Evolutionary conservation across 2,329 filamentous ascomycete genomes (phyloP), one percentile per base, ranked within the genome.

Genomic region (Epichloe sylvatica): DNA sequence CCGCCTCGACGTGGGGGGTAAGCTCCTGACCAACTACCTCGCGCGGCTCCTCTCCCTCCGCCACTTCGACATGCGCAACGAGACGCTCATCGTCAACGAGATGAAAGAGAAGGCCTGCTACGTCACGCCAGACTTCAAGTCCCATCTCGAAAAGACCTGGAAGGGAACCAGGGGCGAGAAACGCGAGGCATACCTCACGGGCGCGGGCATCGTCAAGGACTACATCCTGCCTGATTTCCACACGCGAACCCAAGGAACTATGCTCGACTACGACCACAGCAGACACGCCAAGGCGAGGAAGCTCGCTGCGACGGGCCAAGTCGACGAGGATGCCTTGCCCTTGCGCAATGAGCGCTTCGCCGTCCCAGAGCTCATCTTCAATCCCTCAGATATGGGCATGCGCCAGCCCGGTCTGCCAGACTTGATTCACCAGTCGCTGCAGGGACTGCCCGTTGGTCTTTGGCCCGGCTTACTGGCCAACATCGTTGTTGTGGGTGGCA

Each of bases 21-120:
- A 95, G 67, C 78, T 94, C 47, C 70, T 98, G 53, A 96, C 91
- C 21, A 97, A 97, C 64, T 85, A 94, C 63, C 74, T 98, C 35
- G 91, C 92, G 45, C 86, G 92, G 50, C 75, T 94, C 15, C 80
- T 97, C 17, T 96, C 90, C 1, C 75, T 94, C 13, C 83, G 92
- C 6, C 89, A 96, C 61, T 95, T 94, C 66, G 91, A 96, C 63
- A 90, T 98, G 80, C 81, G 92, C 54, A 90, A 94, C 64, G 92
- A 98, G 59, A 84, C 86, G 1, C 83, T 94, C 64, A 83, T 97
- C 46, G 88, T 96, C 63, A 95, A 95, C 60, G 86, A 96, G 64
- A 90, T 97, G 66, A 98, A 98, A 62, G 92, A 98, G 63, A 76
- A 83, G 4, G 81, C 85, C 1, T 94, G 87, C 62, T 97, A 85